Conservation (phyloP, 2,329 filamentous ascomycete species). For the Aspergillus udagawae region DNA sequence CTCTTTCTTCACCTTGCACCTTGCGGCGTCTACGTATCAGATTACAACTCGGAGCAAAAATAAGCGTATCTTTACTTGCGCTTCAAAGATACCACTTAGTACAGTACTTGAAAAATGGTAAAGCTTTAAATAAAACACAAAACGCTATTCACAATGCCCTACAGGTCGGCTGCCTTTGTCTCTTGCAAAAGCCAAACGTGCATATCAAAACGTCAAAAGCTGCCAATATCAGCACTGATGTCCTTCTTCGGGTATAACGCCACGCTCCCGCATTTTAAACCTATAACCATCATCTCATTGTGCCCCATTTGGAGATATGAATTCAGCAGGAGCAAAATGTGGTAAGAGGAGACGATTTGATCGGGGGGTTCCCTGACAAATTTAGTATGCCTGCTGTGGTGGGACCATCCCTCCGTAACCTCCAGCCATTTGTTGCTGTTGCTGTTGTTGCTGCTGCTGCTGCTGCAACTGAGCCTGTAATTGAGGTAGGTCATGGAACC, state of each 20-base stretch:
- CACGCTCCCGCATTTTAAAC: conserved; percentile 26
- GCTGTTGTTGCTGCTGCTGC: conserved; percentile 33
- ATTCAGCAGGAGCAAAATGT: not conserved
- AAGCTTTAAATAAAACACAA: not conserved
- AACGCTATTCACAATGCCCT: not conserved
- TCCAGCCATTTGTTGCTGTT: conserved; percentile 37
- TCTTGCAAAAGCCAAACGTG: not conserved
- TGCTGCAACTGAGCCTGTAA: conserved; percentile 50
- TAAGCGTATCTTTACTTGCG: not conserved
- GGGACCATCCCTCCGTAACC: conserved; percentile 38
- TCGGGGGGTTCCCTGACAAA: not conserved
- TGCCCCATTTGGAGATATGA: conserved; percentile 9
- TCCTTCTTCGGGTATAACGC: conserved; percentile 27
- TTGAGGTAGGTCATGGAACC: conserved; percentile 70
- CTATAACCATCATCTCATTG: conserved; percentile 26
- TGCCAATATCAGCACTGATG: not conserved
- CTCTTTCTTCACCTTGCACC: not conserved
- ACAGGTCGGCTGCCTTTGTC: not conserved
- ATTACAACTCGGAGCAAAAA: not conserved
- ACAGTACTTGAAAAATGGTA: not conserved
- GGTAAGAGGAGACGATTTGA: not conserved
- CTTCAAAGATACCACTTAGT: not conserved
- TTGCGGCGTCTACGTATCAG: not conserved
- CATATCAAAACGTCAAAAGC: not conserved
- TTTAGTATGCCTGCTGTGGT: conserved; percentile 33